Evolutionary conservation across 768 basidiomycete genomes (phyloP).

Genomic region (Amanita jacksonii): DNA sequence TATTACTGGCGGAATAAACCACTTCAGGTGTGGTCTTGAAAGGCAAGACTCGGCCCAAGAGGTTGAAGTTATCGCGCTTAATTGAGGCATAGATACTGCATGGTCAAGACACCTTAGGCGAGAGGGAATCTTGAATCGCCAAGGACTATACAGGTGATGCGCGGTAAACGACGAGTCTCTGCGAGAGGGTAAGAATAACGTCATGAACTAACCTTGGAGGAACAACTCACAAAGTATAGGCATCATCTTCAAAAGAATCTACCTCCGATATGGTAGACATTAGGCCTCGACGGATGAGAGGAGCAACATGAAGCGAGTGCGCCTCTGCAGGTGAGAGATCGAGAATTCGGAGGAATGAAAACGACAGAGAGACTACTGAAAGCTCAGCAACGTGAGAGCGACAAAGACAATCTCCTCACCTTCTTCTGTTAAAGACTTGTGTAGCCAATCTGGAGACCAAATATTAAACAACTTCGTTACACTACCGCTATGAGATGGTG

Average conservation of each 20-base stretch:
- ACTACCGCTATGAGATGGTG: slow-evolving; percentile 42
- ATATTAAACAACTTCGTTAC: slow-evolving; percentile 74
- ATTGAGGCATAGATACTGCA: slow-evolving; percentile 37
- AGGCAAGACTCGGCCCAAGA: slow-evolving; percentile 73
- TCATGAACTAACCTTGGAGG: neutral
- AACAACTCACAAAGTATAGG: slow-evolving; percentile 33
- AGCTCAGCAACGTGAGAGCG: neutral
- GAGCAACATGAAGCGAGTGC: slow-evolving; percentile 48
- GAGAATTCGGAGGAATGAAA: slow-evolving; percentile 72
- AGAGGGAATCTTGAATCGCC: neutral
- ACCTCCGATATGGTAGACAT: slow-evolving; percentile 36
- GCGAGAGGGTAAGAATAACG: neutral
- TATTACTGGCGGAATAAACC: slow-evolving; percentile 77
- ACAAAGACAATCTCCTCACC: slow-evolving; percentile 28
- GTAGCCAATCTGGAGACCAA: slow-evolving; percentile 81
- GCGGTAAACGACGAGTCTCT: slow-evolving; percentile 51
- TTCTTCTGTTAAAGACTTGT: slow-evolving; percentile 55
- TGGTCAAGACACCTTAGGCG: slow-evolving; percentile 16
- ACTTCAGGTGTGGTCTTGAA: slow-evolving; percentile 69
- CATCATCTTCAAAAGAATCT: slow-evolving; percentile 27
- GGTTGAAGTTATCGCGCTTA: slow-evolving; percentile 49
- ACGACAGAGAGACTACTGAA: slow-evolving; percentile 38
- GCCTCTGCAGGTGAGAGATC: slow-evolving; percentile 55
- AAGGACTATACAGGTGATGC: slow-evolving; percentile 9
- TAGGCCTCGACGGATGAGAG: slow-evolving; percentile 50